Evolutionary conservation across 2,329 filamentous ascomycete genomes (phyloP).

Genomic region (Alternaria gaisen): DNA sequence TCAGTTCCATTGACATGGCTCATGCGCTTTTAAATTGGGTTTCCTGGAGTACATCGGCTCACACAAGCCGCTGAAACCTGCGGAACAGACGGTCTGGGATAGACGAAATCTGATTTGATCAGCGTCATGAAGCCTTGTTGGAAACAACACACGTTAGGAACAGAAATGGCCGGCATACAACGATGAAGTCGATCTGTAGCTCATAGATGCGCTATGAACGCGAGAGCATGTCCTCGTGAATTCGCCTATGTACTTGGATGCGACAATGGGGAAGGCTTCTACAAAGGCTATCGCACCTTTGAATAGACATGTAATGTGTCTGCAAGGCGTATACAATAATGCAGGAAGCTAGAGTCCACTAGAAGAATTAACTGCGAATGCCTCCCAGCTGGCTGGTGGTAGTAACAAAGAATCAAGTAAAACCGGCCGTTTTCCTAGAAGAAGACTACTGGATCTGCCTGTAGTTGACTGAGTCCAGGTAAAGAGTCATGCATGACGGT

Average conservation of each 20-base stretch:
- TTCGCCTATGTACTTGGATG: conserved; percentile 14
- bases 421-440: conserved; percentile 31
- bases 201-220: conserved; percentile 5
- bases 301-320: not conserved
- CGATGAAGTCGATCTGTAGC: not conserved
- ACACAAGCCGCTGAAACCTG: not conserved
- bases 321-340: not conserved
- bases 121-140: not conserved
- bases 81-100: not conserved
- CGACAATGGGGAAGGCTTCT: conserved; percentile 1
- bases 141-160: not conserved
- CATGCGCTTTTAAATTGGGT: not conserved
- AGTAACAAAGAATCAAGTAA: not conserved
- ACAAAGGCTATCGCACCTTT: not conserved
- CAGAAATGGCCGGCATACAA: conserved; percentile 1
- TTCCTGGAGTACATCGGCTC: not conserved
- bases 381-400: not conserved
- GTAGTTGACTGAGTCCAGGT: conserved; percentile 48
- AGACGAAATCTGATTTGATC: not conserved
- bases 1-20: not conserved
- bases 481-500: conserved; percentile 51
- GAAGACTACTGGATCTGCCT: conserved; percentile 50
- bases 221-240: conserved; percentile 4
- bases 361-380: not conserved
- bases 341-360: not conserved